These are phyloP conservation scores for Dendrostoma leiphaemia DNA, from an alignment of 2,329 filamentous ascomycete genomes.

Conservation along the genomic window DNA sequence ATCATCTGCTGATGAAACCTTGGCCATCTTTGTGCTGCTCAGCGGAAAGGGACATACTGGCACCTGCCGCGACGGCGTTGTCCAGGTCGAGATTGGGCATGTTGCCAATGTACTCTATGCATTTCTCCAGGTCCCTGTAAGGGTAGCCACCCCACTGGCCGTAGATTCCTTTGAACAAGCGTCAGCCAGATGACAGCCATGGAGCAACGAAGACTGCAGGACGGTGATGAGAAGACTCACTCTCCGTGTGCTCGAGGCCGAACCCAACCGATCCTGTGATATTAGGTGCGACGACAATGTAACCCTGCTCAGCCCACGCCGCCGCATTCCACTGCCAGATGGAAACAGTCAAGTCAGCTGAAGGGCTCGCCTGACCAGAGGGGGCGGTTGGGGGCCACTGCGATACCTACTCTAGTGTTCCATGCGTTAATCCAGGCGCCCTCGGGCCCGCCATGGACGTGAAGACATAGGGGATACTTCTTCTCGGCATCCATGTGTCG, in stretches of 20 bases:
- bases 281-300: constrained; percentile 58
- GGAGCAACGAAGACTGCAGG: no score
- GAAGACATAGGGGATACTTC: constrained; percentile 36
- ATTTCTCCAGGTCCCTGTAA: constrained; percentile 54
- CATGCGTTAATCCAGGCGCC: constrained; percentile 52
- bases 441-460: constrained; percentile 41
- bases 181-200: constrained; percentile 20
- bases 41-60: constrained; percentile 27
- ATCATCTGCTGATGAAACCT: no score
- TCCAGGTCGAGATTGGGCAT: constrained; percentile 53
- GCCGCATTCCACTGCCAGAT: constrained; percentile 47
- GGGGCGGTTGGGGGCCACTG: no score
- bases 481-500: constrained; percentile 33
- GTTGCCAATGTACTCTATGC: constrained; percentile 48
- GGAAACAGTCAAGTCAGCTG: not conserved
- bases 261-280: constrained; percentile 58
- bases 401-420: constrained; percentile 38
- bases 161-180: constrained; percentile 36
- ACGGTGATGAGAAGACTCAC: not conserved
- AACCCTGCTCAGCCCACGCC: constrained; percentile 60
- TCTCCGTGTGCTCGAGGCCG: constrained; percentile 38
- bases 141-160: constrained; percentile 52
- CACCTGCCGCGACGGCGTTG: constrained; percentile 51
- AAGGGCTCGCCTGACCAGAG: no score
- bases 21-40: no score